Base-by-base conservation (phyloP, 2,329 filamentous ascomycete species). In the Talaromyces marneffei region DNA sequence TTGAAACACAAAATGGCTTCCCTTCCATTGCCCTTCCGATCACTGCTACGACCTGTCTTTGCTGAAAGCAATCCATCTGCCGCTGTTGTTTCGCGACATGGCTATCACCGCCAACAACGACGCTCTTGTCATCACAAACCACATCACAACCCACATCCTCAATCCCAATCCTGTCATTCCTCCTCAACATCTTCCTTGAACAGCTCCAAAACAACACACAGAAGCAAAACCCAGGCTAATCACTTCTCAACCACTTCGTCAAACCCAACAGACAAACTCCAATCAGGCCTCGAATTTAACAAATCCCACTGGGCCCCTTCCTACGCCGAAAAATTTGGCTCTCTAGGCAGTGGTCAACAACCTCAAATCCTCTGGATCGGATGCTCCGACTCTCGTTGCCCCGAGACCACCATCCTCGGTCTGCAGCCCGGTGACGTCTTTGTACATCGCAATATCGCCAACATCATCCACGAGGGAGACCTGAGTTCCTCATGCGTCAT, bases 361-460 rank as follows among this genome's bases (percentile, higher is more conserved):
- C 81, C 82, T 4, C 76, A 82, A 66, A 83, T 84, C 59, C 76
- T 95, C 62, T 95, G 91, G 91, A 84, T 95, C 66, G 91, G 91
- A 63, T 96, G 91, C 78, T 89, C 90, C 69, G 91, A 95, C 79
- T 91, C 87, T 40, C 89, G 91, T 65, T 87, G 90, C 67, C 91
- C 91, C 1, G 91, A 94, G 76, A 93, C 90, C 4, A 91, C 87
- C 54, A 83, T 96, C 70, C 83, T 92, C 29, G 87, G 88, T 69
- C 82, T 91, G 62, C 83, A 90, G 70, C 90, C 91, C 2, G 91
- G 91, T 62, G 90, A 95, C 69, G 87, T 95, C 67, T 95, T 95
- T 74, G 88, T 91, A 57, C 91, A 95, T 80, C 89, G 91, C 72
- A 95, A 95, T 80, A 92, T 96, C 73, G 91, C 90, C 75, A 95